Percentiles rank a stretch among this genome's conserved stretches.
phyloP scores from a whole-genome alignment of 2,329 filamentous ascomycete species.

The Fusarium pseudonygamai region DNA sequence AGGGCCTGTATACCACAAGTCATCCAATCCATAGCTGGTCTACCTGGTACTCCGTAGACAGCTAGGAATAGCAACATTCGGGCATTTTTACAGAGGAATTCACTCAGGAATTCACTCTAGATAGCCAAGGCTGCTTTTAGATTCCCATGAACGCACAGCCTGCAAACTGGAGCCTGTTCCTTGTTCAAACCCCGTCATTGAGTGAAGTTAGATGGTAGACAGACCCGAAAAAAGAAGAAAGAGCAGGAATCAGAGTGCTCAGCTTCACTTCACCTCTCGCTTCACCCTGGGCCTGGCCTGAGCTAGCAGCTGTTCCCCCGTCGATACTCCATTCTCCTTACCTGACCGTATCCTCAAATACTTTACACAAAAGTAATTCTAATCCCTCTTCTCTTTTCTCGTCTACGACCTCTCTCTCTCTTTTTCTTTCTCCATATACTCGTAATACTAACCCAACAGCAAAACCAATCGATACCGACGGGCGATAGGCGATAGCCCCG shows the following conservation, averaged over 20 bases:
- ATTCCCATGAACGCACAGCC: slow-evolving; percentile 34
- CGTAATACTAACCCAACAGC: slow-evolving; percentile 35
- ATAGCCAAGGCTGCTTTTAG: slow-evolving; percentile 26
- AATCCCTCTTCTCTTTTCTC: slow-evolving; percentile 2
- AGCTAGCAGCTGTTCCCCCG: slow-evolving; percentile 16
- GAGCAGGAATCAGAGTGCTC: slow-evolving; percentile 20
- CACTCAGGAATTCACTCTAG: slow-evolving; percentile 1
- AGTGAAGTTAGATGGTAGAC: slow-evolving; percentile 2
- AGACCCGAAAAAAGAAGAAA: slow-evolving; percentile 1
- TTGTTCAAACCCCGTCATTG: slow-evolving; percentile 8
- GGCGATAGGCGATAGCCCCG: slow-evolving; percentile 29
- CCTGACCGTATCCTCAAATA: neutral
- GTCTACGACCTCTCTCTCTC: slow-evolving; percentile 2
- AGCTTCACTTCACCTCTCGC: slow-evolving; percentile 23
- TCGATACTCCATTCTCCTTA: slow-evolving; percentile 17
- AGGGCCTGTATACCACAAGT: slow-evolving; percentile 2
- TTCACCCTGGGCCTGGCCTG: slow-evolving; percentile 14
- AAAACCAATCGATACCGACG: slow-evolving; percentile 19
- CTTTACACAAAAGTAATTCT: slow-evolving; percentile 5
- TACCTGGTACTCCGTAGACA: neutral
- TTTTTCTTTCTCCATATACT: slow-evolving; percentile 4
- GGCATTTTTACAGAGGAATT: neutral
- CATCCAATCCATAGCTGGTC: neutral
- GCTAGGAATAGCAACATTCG: slow-evolving; percentile 22
- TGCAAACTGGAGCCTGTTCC: slow-evolving; percentile 27